A percentile compares a stretch with the other conserved stretches of the same genome.
phyloP scores from a whole-genome alignment of 1,284 basidiomycete species.

The Ganoderma leucocontextum region DNA sequence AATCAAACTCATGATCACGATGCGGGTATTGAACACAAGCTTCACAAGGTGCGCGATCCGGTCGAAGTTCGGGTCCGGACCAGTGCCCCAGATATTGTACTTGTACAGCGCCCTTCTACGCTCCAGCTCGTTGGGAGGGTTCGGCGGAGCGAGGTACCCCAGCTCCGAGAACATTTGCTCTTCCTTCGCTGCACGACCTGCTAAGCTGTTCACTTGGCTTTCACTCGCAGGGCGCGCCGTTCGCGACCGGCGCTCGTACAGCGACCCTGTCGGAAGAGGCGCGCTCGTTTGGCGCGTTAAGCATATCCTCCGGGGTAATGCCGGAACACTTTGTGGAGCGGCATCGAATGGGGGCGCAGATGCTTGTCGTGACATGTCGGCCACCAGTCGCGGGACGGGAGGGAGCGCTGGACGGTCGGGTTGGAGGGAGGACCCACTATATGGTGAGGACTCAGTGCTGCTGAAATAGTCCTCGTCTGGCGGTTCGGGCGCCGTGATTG shows the following conservation, averaged over 20 bases:
- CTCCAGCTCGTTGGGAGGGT: constrained; percentile 83
- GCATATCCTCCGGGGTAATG: constrained; percentile 57
- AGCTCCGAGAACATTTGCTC: constrained; percentile 66
- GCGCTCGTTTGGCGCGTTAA: constrained; percentile 69
- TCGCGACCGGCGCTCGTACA: constrained; percentile 49
- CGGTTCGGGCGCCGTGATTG: constrained; percentile 28
- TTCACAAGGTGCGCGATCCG: constrained; percentile 91
- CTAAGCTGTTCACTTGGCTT: constrained; percentile 43
- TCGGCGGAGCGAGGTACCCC: constrained; percentile 82
- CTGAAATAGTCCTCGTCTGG: constrained; percentile 45
- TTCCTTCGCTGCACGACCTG: constrained; percentile 63
- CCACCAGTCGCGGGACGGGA: constrained; percentile 13
- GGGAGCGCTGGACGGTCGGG: constrained; percentile 8
- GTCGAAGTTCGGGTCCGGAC: constrained; percentile 90
- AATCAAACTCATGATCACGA: constrained; percentile 84
- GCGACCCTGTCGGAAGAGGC: constrained; percentile 56
- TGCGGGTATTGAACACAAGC: constrained; percentile 91
- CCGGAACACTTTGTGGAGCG: constrained; percentile 48
- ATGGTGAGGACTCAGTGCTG: constrained; percentile 19
- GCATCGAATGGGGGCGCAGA: constrained; percentile 40
- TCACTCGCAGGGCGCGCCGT: constrained; percentile 51
- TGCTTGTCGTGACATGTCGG: constrained; percentile 37
- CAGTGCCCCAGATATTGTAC: constrained; percentile 88
- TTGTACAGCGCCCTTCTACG: constrained; percentile 83
- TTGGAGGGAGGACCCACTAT: constrained; percentile 8